phyloP scores from a whole-genome alignment of 805 yeast species.

The Nakazawaea molendinolei region DNA sequence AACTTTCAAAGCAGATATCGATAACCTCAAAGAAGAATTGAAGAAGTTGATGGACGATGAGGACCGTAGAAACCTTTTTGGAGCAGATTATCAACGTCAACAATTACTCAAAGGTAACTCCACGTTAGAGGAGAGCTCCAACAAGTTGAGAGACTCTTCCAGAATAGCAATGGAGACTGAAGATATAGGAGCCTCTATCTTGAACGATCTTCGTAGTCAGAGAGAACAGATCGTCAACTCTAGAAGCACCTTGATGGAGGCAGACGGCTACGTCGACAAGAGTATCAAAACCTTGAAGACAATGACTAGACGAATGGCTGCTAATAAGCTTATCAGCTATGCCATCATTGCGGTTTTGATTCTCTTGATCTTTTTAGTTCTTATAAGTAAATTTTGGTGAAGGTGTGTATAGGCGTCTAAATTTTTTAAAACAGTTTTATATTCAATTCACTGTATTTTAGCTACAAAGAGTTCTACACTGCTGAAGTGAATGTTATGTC shows the following conservation, averaged over 20 bases:
- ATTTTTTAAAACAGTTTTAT: background rate
- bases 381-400: conserved; percentile 74
- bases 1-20: conserved; percentile 55
- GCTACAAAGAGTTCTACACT: background rate
- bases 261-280: conserved; percentile 89
- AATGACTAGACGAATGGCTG: conserved; percentile 90
- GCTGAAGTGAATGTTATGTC: background rate
- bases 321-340: conserved; percentile 83
- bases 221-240: conserved; percentile 87
- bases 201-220: conserved; percentile 85
- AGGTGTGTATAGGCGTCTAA: conserved; percentile 9
- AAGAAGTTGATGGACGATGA: conserved; percentile 58
- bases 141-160: conserved; percentile 80
- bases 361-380: conserved; percentile 71
- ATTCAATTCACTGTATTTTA: background rate
- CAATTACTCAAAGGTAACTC: conserved; percentile 73
- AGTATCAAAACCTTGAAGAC: conserved; percentile 78
- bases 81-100: conserved; percentile 68
- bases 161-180: conserved; percentile 92
- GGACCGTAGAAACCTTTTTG: conserved; percentile 70
- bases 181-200: conserved; percentile 80
- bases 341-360: conserved; percentile 87
- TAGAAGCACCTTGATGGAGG: conserved; percentile 79
- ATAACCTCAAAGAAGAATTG: conserved; percentile 47
- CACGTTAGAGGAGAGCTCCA: conserved; percentile 74